Percentiles rank a stretch among this genome's conserved stretches.
Evolutionary conservation across 83 land plant species (phyloP).

Genomic region (Picea abies): DNA sequence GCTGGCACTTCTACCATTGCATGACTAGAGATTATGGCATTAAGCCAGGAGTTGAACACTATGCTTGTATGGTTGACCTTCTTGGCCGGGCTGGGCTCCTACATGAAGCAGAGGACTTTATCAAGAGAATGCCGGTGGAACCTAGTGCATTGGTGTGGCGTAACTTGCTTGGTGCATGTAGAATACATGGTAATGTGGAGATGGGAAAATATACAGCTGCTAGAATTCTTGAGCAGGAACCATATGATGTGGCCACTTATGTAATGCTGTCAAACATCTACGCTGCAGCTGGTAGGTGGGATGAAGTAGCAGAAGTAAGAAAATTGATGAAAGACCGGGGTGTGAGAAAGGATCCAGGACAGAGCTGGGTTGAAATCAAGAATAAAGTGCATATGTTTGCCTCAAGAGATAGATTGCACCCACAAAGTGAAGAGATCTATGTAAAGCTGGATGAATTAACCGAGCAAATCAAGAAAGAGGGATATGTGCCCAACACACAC

Average conservation of each 20-base stretch:
- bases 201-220: not conserved
- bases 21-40: slow-evolving; percentile 1
- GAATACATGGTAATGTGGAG: slow-evolving; percentile 1
- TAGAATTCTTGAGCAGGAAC: not conserved
- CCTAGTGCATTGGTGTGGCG: not conserved
- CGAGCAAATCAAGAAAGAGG: not conserved
- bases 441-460: not conserved
- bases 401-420: not conserved
- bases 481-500: not conserved
- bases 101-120: not conserved
- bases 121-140: not conserved
- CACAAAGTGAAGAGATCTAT: not conserved
- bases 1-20: not conserved
- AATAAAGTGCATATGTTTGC: not conserved
- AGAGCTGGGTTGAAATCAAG: not conserved
- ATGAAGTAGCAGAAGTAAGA: not conserved
- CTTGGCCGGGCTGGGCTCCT: not conserved
- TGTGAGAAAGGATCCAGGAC: not conserved
- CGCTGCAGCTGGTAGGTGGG: slow-evolving; percentile 3
- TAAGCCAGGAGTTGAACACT: not conserved
- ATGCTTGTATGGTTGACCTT: slow-evolving; percentile 11
- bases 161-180: not conserved
- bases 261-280: not conserved
- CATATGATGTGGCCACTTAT: not conserved
- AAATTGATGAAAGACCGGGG: not conserved